Evolutionary conservation across 1,284 basidiomycete genomes (phyloP).

Genomic region (Mrakiaceae sp.): DNA sequence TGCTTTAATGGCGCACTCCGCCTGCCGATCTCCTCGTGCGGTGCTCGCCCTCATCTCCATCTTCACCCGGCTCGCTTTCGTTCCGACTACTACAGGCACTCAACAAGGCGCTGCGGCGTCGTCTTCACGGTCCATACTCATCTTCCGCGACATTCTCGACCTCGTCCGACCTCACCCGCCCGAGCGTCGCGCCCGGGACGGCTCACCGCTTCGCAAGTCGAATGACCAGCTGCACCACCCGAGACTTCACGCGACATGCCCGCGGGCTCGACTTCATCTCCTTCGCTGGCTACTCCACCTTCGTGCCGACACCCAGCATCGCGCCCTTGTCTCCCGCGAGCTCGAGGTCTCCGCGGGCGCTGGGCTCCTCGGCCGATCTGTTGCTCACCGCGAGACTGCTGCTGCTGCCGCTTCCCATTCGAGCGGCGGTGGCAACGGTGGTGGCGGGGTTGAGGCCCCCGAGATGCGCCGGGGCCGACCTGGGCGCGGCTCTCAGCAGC

Average conservation of each 20-base stretch:
- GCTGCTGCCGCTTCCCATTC: too few species aligned
- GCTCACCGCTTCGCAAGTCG: slow-evolving; percentile 18
- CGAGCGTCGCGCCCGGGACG: slow-evolving; percentile 22
- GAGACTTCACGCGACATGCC: slow-evolving; percentile 36
- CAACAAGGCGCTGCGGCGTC: slow-evolving; percentile 11
- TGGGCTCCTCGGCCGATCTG: slow-evolving; percentile 26
- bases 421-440: too few species aligned
- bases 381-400: too few species aligned
- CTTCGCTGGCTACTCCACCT: slow-evolving; percentile 83
- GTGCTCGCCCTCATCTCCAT: slow-evolving; percentile 37
- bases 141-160: slow-evolving; percentile 39
- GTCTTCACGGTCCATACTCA: slow-evolving; percentile 35
- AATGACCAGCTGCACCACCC: slow-evolving; percentile 17
- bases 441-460: too few species aligned
- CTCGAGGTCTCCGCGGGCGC: slow-evolving; percentile 34
- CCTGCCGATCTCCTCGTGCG: slow-evolving; percentile 21
- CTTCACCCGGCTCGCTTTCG: slow-evolving; percentile 38
- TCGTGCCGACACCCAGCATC: slow-evolving; percentile 82
- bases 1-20: too few species aligned
- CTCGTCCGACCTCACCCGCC: slow-evolving; percentile 28
- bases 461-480: too few species aligned
- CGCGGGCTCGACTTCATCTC: slow-evolving; percentile 55
- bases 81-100: slow-evolving; percentile 20
- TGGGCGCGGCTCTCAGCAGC: not conserved
- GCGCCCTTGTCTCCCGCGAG: slow-evolving; percentile 54